These are phyloP conservation scores for Coemansia sp. DNA, from an alignment of 192 early-diverging fungal genomes.

Conservation along the genomic window DNA sequence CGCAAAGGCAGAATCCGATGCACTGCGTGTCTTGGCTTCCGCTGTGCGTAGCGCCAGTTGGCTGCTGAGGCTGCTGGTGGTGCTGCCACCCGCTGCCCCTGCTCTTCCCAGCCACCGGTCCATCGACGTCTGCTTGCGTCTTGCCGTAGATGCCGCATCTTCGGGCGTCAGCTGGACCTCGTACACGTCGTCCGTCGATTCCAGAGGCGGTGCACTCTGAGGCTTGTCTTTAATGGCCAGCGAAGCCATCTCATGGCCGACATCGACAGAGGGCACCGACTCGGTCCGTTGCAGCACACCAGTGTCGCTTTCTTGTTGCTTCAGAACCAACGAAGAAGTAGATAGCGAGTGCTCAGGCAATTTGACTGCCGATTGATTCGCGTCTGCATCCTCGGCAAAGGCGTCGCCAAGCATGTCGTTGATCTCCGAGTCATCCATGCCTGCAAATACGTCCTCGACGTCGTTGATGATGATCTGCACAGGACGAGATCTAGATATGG, in stretches of 20 bases:
- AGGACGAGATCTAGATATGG: slow-evolving; percentile 19
- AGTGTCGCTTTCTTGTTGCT: background rate
- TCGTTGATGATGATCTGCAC: slow-evolving; percentile 39
- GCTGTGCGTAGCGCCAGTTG: background rate
- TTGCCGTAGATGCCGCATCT: background rate
- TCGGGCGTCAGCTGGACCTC: slow-evolving; percentile 15
- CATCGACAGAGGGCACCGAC: background rate
- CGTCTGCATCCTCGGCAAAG: background rate
- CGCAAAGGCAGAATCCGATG: too few relatives aligned
- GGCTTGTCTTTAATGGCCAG: background rate
- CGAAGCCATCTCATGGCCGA: background rate
- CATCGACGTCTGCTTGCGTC: slow-evolving; percentile 28
- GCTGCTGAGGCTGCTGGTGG: slow-evolving; percentile 1
- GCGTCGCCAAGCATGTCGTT: slow-evolving; percentile 3
- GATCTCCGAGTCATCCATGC: slow-evolving; percentile 20
- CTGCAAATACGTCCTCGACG: slow-evolving; percentile 32
- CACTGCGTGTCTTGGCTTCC: background rate
- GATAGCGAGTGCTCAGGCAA: background rate
- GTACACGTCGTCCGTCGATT: background rate
- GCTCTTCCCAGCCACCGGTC: slow-evolving; percentile 16
- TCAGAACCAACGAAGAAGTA: background rate
- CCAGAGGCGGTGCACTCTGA: background rate
- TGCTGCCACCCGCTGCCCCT: background rate
- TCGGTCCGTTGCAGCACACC: background rate
- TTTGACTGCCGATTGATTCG: too few relatives aligned